Conservation (phyloP, 2,329 filamentous ascomycete species). For the Ceratocystis diversiconidia region DNA sequence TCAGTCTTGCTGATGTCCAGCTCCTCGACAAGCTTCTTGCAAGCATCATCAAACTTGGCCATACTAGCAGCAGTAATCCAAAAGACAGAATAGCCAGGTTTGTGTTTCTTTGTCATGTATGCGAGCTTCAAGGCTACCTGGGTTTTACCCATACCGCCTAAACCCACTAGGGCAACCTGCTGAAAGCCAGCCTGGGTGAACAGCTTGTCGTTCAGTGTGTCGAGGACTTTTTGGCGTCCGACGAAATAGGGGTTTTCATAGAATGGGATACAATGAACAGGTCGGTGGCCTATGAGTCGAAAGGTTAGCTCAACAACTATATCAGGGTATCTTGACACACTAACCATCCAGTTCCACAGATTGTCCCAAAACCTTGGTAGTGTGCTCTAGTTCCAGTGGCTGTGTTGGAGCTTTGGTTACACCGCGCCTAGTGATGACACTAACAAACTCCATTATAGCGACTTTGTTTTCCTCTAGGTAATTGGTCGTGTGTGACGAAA, state of each 20-base stretch:
- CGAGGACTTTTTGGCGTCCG: neutral
- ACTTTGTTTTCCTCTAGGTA: slow-evolving; percentile 18
- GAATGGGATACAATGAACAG: neutral
- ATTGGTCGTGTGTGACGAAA: slow-evolving; percentile 21
- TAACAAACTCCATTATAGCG: neutral
- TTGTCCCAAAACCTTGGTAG: neutral
- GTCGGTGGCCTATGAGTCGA: neutral
- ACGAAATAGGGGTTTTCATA: neutral
- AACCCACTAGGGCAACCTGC: neutral
- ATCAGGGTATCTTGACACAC: neutral
- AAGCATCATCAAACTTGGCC: neutral
- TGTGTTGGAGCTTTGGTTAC: neutral
- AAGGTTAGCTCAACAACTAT: neutral
- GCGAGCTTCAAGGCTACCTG: neutral
- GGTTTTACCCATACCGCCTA: neutral
- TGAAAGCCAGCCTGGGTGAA: neutral
- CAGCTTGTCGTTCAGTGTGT: neutral
- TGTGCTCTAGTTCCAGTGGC: no score
- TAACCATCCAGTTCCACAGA: neutral
- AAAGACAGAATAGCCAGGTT: neutral
- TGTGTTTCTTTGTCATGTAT: neutral
- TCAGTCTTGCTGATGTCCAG: neutral
- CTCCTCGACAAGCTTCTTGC: neutral
- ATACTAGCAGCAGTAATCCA: slow-evolving; percentile 2
- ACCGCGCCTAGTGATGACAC: neutral